phyloP scores from a whole-genome alignment of 257 asterid species.

The Primulina tabacum region DNA sequence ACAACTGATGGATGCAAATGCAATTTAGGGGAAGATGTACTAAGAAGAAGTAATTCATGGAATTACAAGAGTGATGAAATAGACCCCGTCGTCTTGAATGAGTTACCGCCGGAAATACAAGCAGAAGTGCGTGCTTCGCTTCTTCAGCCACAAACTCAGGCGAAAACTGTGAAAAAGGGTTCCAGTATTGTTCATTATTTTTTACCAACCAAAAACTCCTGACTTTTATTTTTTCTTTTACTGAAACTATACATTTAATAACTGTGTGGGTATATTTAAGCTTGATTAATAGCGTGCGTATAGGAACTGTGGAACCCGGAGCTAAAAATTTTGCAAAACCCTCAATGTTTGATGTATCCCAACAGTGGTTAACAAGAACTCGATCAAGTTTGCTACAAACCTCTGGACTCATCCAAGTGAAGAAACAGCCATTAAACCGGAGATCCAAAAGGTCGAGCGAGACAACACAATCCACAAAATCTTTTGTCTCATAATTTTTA shows the following conservation, averaged over 20 bases:
- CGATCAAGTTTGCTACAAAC: too few species aligned
- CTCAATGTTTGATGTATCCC: too few species aligned
- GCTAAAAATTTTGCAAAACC: too few species aligned
- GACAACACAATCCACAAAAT: too few species aligned
- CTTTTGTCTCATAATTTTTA: too few species aligned
- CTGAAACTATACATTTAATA: background rate
- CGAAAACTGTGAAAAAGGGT: slow-evolving; percentile 48
- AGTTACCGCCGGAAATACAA: slow-evolving; percentile 73
- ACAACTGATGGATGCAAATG: slow-evolving; percentile 20
- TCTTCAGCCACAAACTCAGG: slow-evolving; percentile 64
- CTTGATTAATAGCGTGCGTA: too few species aligned
- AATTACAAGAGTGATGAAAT: slow-evolving; percentile 66
- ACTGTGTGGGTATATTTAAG: background rate
- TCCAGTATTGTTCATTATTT: slow-evolving; percentile 68
- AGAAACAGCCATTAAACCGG: too few species aligned
- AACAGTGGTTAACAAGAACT: too few species aligned
- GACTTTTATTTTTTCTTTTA: background rate
- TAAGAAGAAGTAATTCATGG: slow-evolving; percentile 41
- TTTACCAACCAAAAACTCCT: slow-evolving; percentile 40
- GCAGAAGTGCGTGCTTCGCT: slow-evolving; percentile 73
- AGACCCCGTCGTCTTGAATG: slow-evolving; percentile 61
- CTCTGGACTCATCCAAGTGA: too few species aligned
- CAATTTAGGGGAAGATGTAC: slow-evolving; percentile 32
- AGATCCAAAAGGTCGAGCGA: too few species aligned
- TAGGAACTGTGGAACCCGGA: too few species aligned